Evolutionary conservation across 2,329 filamentous ascomycete species (phyloP).

Genomic region (Scolecobasidium constrictum): DNA sequence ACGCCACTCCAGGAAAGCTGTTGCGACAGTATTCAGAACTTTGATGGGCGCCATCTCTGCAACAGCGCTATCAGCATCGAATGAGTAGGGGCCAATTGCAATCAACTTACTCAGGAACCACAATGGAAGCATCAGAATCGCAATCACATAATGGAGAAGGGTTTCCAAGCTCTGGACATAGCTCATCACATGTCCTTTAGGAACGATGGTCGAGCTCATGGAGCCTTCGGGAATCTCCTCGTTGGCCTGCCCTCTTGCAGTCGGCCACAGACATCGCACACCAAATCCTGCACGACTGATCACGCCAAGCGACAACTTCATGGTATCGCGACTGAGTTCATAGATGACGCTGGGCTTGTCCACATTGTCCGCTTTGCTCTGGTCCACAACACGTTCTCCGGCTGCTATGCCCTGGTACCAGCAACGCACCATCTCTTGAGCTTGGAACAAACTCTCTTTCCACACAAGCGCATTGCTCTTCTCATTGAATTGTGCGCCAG

Average conservation of each 20-base stretch:
- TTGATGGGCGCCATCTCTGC: constrained; percentile 1
- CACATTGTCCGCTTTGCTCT: constrained; percentile 23
- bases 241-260: constrained; percentile 26
- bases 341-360: constrained; percentile 33
- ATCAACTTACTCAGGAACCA: constrained; percentile 40
- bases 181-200: constrained; percentile 34
- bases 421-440: constrained; percentile 46
- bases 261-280: constrained; percentile 41
- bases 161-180: constrained; percentile 53
- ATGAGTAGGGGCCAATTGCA: neutral
- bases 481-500: constrained; percentile 64
- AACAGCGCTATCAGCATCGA: neutral
- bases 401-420: constrained; percentile 32
- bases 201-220: constrained; percentile 19
- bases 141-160: constrained; percentile 52
- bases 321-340: constrained; percentile 52
- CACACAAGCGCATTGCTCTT: constrained; percentile 61
- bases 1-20: constrained; percentile 48
- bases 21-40: neutral
- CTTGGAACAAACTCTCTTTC: constrained; percentile 51
- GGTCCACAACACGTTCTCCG: constrained; percentile 23
- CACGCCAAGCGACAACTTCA: constrained; percentile 48
- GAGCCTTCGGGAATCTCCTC: constrained; percentile 15
- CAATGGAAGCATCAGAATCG: constrained; percentile 48
- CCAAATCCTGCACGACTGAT: constrained; percentile 66